phyloP scores from a whole-genome alignment of 176 grass and related monocot species.

The Phragmites australis region DNA sequence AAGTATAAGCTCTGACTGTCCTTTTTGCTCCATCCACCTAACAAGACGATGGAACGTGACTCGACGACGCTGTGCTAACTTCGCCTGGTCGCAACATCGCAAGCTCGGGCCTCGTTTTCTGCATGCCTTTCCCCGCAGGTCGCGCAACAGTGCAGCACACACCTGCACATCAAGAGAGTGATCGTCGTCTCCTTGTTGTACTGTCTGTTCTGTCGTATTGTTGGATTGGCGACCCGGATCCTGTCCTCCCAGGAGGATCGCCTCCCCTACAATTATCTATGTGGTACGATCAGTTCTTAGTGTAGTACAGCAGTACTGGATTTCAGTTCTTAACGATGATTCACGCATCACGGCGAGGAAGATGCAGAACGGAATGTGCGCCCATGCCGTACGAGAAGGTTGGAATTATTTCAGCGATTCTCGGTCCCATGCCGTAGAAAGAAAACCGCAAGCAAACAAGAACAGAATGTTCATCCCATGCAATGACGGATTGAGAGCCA shows the following conservation, averaged over 20 bases:
- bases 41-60: not conserved
- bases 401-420: no score
- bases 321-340: not conserved
- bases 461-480: not conserved
- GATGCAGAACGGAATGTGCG: not conserved
- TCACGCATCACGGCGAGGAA: not conserved
- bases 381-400: no score
- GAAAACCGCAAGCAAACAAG: not conserved
- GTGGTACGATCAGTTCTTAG: no score
- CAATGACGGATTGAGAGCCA: no score
- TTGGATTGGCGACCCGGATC: no score
- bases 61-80: constrained; percentile 1
- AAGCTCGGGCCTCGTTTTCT: not conserved
- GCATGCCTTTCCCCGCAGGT: not conserved
- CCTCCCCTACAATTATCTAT: not conserved
- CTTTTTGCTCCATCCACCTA: not conserved
- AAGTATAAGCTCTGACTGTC: not conserved
- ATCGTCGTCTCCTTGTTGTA: no score
- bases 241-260: no score
- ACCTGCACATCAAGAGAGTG: no score
- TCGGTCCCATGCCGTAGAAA: not conserved
- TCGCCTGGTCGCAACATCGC: constrained; percentile 22
- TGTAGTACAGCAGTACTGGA: not conserved
- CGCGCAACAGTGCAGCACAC: no score
- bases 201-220: no score